Evolutionary conservation across 1,284 basidiomycete species (phyloP).

Genomic region (Kalmanozyma brasiliensis): DNA sequence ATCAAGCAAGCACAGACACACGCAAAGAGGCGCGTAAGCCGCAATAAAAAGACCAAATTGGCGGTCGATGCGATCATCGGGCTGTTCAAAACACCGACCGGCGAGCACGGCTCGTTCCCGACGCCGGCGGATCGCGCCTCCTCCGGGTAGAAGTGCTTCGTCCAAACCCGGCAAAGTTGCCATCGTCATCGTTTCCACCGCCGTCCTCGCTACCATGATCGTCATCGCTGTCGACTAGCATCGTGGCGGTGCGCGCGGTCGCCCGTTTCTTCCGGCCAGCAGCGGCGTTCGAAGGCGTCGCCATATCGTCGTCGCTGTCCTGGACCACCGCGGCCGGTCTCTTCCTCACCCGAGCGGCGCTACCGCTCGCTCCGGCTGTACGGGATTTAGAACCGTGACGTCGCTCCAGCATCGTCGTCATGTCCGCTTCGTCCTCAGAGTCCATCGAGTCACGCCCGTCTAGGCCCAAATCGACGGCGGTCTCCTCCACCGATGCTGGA

Average conservation of each 20-base stretch:
- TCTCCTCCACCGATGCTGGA: constrained; percentile 14
- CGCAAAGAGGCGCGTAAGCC: no score
- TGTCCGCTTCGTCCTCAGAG: constrained; percentile 32
- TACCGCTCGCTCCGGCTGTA: not conserved
- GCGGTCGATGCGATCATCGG: no score
- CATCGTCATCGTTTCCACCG: constrained; percentile 25
- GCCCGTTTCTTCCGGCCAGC: constrained; percentile 1
- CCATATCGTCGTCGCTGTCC: constrained; percentile 30
- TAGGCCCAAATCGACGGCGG: constrained; percentile 17
- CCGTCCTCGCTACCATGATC: constrained; percentile 5
- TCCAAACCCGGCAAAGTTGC: constrained; percentile 49
- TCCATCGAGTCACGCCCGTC: constrained; percentile 41
- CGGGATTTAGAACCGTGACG: constrained; percentile 20
- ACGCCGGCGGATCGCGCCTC: constrained; percentile 19
- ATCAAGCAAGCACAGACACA: not conserved
- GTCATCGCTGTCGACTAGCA: constrained; percentile 19
- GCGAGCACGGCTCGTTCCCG: constrained; percentile 3
- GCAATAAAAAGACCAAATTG: no score
- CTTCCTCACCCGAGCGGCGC: constrained; percentile 14
- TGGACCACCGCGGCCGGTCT: constrained; percentile 15
- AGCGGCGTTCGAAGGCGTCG: not conserved
- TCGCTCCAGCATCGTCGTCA: constrained; percentile 31
- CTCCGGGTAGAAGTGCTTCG: constrained; percentile 24
- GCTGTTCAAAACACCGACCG: constrained; percentile 20
- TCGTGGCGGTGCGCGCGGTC: constrained; percentile 1